Base-by-base conservation (phyloP, 2,329 filamentous ascomycete genomes). In the Fusarium protoensiforme region DNA sequence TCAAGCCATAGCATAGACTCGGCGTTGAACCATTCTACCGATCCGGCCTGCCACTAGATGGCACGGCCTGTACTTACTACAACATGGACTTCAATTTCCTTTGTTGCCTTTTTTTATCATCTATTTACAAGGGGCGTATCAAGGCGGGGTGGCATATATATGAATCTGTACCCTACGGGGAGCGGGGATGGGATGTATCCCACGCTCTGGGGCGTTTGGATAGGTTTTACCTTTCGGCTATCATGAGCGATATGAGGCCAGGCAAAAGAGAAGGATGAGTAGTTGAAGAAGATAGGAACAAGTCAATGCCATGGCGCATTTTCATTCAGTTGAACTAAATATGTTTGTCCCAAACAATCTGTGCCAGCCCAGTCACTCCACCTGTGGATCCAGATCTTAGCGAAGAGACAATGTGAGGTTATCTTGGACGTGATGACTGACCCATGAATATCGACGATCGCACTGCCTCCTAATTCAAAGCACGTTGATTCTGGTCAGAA, bases 1-100 rank as follows among this genome's bases (percentile, higher is more conserved):
- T 73, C 69, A 77, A 51, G 74, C 74, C 75, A 78, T 76, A 72
- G 76, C 78, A 82, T 81, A 82, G 79, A 80, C 75, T 77, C 68
- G 76, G 80, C 80, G 78, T 81, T 80, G 76, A 67, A 66, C 64
- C 67, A 66, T 73, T 74, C 67, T 67, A 59, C 60, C 72, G 61
- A 71, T 65, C 68, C 68, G 69, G 68, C 66, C 58, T 59, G 69
- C 72, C 61, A 64, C 33, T 64, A 67, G 64, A 69, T 43, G 75
- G 61, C 69, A 63, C 29, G 51, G 70, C 72, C 67, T 79, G 78
- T 80, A 80, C 62, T 67, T 76, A 77, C 73, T 73, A 79, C 54
- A 61, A 71, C 71, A 68, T 73, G 78, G 61, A 74, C 68, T 73
- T 68, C n/a, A 5, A 54, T 75, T 69, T 78, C 65, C 46, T 78